Conservation (phyloP, 192 early-diverging fungal species). For the Coemansia interrupta region DNA sequence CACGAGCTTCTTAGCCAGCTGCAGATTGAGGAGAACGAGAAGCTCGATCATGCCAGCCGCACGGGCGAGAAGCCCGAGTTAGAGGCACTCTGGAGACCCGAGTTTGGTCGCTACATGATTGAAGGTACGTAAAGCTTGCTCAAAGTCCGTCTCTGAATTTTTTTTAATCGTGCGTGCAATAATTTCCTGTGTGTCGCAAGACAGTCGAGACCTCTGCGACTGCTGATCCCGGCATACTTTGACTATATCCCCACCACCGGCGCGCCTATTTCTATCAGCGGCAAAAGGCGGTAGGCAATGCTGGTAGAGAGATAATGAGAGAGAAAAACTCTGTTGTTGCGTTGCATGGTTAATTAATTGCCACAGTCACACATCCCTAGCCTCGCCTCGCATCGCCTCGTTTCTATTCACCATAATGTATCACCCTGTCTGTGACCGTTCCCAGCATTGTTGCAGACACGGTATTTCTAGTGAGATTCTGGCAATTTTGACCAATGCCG, state of each 20-base stretch:
- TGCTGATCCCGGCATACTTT: no score
- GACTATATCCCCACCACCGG: no score
- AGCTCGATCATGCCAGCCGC: slow-evolving; percentile 20
- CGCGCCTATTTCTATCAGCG: not conserved
- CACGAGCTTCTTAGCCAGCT: slow-evolving; percentile 74
- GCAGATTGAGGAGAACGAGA: slow-evolving; percentile 69
- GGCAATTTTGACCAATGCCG: slow-evolving; percentile 1
- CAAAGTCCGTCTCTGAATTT: not conserved
- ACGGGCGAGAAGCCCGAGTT: slow-evolving; percentile 47
- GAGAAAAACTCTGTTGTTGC: not conserved
- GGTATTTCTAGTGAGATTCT: not conserved
- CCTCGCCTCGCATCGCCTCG: not conserved
- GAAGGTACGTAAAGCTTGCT: slow-evolving; percentile 57
- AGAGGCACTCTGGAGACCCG: slow-evolving; percentile 88
- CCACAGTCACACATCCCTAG: not conserved
- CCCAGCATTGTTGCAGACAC: not conserved
- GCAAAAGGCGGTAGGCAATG: not conserved
- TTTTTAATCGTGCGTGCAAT: not conserved
- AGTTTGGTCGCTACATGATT: slow-evolving; percentile 96
- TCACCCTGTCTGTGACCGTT: not conserved
- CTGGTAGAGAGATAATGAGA: not conserved
- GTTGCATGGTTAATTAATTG: slow-evolving; percentile 7
- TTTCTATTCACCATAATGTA: not conserved
- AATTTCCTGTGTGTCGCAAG: no score
- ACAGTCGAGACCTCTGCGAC: no score